phyloP scores from a whole-genome alignment of 176 grass and related monocot genomes.

The Eleusine indica region DNA sequence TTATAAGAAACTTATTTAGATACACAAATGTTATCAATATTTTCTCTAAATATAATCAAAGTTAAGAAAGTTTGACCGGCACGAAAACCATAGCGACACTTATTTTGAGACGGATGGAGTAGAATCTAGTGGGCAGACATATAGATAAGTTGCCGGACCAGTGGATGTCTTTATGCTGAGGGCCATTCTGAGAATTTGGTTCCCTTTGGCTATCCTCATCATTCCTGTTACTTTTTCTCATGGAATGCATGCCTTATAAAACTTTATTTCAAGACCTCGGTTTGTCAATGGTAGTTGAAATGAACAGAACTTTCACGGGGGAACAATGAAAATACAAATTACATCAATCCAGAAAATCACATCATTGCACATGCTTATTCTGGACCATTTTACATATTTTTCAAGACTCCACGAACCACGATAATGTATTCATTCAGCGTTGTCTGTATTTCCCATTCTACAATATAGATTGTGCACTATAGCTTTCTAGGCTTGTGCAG shows the following conservation, averaged over 20 bases:
- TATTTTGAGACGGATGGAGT: no score
- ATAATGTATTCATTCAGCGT: not conserved
- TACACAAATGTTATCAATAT: no score
- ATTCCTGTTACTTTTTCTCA: not conserved
- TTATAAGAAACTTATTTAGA: no score
- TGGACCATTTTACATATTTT: not conserved
- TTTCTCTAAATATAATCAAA: no score
- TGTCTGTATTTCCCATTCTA: not conserved
- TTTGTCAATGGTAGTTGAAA: not conserved
- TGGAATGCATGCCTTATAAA: not conserved
- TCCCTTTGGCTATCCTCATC: not conserved
- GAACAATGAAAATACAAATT: not conserved
- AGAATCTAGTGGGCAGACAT: not conserved
- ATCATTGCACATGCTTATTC: conserved; percentile 3
- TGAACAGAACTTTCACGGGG: not conserved
- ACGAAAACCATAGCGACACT: no score
- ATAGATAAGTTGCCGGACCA: not conserved
- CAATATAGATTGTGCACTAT: not conserved
- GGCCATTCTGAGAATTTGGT: not conserved
- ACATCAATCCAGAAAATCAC: not conserved
- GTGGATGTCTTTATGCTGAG: not conserved
- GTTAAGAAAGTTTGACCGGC: no score
- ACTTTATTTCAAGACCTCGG: not conserved
- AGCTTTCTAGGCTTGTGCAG: not conserved
- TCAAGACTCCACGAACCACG: not conserved